These are phyloP conservation scores for Ceratocystis smalleyi DNA, from an alignment of 2,329 filamentous ascomycete genomes.

Conservation along the genomic window DNA sequence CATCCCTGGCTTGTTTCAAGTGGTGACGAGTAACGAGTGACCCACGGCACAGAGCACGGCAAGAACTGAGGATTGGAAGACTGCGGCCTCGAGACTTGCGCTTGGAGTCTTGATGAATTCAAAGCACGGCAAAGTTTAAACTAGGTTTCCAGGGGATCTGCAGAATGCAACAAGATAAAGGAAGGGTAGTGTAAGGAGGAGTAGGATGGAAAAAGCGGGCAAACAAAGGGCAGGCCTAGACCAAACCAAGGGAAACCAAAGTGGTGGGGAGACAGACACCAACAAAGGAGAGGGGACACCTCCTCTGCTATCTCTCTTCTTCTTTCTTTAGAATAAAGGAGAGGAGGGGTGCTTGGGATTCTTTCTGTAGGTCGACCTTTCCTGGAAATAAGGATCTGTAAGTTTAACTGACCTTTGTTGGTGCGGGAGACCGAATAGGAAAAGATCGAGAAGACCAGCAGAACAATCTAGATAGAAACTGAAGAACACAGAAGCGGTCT, in stretches of 20 bases:
- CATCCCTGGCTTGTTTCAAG: not conserved
- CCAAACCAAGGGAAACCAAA: not conserved
- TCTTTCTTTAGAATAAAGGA: not conserved
- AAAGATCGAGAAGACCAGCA: constrained; percentile 14
- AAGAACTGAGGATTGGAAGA: not conserved
- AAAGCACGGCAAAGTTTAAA: not conserved
- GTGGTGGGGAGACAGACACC: not conserved
- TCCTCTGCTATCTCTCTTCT: no score
- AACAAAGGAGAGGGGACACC: not conserved
- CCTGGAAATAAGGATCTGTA: not conserved
- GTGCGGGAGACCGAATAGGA: constrained; percentile 13
- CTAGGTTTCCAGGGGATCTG: not conserved
- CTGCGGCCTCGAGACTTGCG: not conserved
- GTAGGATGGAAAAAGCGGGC: not conserved
- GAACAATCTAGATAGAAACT: not conserved
- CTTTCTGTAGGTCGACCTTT: not conserved
- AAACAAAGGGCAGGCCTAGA: not conserved
- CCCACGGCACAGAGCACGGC: not conserved
- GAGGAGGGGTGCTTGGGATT: not conserved
- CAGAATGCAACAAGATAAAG: not conserved
- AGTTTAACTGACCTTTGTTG: constrained; percentile 3
- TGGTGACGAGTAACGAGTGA: not conserved
- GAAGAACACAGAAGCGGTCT: no score
- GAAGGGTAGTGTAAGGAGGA: not conserved
- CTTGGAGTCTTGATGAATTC: not conserved